Evolutionary conservation across 106 monocot species (phyloP).

Genomic region (Dendrobium huoshanense): DNA sequence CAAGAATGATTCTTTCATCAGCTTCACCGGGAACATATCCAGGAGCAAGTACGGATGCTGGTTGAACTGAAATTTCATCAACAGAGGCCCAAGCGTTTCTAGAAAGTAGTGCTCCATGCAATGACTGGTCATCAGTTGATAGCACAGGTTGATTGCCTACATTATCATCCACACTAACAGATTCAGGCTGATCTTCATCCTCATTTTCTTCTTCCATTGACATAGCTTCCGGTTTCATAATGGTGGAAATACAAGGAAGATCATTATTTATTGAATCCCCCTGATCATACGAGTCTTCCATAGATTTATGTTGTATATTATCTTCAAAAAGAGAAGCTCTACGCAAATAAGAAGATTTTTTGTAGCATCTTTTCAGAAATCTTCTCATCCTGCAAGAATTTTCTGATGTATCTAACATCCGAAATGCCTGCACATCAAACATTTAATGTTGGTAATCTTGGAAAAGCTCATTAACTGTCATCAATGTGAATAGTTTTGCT

Average conservation of each 20-base stretch:
- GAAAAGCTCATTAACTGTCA: not conserved
- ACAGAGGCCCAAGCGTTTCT: conserved; percentile 28
- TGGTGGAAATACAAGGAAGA: conserved; percentile 39
- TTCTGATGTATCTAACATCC: conserved; percentile 77
- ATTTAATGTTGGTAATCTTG: not conserved
- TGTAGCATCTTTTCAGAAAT: conserved; percentile 73
- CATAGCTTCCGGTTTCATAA: conserved; percentile 61
- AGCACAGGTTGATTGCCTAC: conserved; percentile 21
- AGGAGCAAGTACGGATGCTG: conserved; percentile 39
- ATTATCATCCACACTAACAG: conserved; percentile 19
- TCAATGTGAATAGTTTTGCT: not conserved
- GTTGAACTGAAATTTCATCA: conserved; percentile 47
- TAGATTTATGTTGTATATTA: conserved; percentile 19
- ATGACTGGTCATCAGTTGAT: conserved; percentile 24
- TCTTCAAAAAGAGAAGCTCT: conserved; percentile 64
- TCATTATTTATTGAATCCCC: conserved; percentile 31
- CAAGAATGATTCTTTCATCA: conserved; percentile 90
- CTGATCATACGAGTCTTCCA: conserved; percentile 23
- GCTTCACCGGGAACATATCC: conserved; percentile 64
- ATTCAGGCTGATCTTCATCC: conserved; percentile 42
- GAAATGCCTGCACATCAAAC: conserved; percentile 47
- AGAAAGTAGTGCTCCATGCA: conserved; percentile 19
- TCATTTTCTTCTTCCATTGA: conserved; percentile 51
- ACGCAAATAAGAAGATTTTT: conserved; percentile 58
- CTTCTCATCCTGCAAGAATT: conserved; percentile 93